Percentiles rank a stretch among this genome's conserved stretches.
Conservation (phyloP, 768 basidiomycete genomes). For the Lactarius sanguifluus region DNA sequence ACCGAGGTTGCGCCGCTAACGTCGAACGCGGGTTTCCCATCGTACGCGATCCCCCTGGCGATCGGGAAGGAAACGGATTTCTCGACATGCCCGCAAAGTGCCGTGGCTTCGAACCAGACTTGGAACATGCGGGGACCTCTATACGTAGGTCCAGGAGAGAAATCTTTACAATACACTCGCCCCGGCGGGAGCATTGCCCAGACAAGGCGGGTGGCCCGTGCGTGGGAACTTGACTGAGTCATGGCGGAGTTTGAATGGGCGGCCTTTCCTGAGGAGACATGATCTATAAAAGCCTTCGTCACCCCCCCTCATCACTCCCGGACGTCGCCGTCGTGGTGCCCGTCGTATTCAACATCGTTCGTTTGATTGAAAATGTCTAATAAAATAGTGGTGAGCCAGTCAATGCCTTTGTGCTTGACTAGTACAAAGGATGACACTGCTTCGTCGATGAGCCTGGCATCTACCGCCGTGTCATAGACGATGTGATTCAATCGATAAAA, state of each 20-base stretch:
- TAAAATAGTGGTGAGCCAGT: constrained; percentile 97
- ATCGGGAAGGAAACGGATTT: not conserved
- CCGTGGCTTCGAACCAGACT: constrained; percentile 6
- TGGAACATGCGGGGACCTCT: too few species aligned
- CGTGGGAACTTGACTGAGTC: constrained; percentile 42
- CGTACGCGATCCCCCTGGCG: not conserved
- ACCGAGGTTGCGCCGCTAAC: constrained; percentile 33
- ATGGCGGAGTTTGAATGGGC: constrained; percentile 46
- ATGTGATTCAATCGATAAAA: constrained; percentile 85
- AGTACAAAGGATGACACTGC: constrained; percentile 53
- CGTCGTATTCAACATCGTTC: constrained; percentile 35
- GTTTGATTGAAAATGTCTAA: constrained; percentile 72
- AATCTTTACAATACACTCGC: too few species aligned
- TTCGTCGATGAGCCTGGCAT: constrained; percentile 72
- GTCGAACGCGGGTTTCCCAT: not conserved
- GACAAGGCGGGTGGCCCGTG: constrained; percentile 40
- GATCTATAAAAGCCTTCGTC: constrained; percentile 43
- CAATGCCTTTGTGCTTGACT: constrained; percentile 57
- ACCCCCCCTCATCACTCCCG: constrained; percentile 38
- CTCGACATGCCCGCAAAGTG: constrained; percentile 11
- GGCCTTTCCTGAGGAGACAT: constrained; percentile 40
- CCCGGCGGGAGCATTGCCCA: not conserved
- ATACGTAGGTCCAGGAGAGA: too few species aligned
- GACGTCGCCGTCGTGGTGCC: constrained; percentile 34
- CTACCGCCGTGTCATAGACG: constrained; percentile 95